phyloP scores from a whole-genome alignment of 495 filamentous ascomycete species.

The Xylaria palmicola region DNA sequence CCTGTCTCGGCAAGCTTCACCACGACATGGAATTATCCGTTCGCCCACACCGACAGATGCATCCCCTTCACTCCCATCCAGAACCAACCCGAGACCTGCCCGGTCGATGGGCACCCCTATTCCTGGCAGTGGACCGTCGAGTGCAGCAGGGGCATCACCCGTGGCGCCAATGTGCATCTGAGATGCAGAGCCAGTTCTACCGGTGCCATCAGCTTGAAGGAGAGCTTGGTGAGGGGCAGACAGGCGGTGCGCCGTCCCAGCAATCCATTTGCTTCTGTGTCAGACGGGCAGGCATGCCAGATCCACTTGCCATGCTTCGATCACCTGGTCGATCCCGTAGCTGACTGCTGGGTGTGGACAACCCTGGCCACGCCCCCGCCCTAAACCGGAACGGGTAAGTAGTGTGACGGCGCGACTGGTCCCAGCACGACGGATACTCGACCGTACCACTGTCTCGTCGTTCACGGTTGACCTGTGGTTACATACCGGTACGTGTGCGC shows the following conservation, averaged over 20 bases:
- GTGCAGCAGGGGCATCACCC: too few species aligned
- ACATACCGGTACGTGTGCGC: too few species aligned
- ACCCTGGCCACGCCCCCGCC: constrained; percentile 11
- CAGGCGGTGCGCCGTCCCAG: neutral
- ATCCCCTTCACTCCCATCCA: too few species aligned
- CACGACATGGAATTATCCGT: neutral
- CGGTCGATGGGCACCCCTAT: too few species aligned
- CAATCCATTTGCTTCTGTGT: neutral
- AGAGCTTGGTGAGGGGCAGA: neutral
- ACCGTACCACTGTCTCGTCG: constrained; percentile 1
- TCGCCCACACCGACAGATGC: neutral
- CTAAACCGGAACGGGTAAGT: constrained; percentile 24
- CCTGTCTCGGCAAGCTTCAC: neutral
- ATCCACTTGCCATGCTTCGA: constrained; percentile 32
- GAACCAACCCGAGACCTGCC: too few species aligned
- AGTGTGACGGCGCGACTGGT: constrained; percentile 22
- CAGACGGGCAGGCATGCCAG: constrained; percentile 7
- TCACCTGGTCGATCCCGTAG: neutral
- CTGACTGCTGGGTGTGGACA: constrained; percentile 17
- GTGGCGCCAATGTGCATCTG: too few species aligned
- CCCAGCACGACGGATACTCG: constrained; percentile 29
- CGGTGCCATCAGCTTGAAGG: too few species aligned
- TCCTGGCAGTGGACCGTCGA: too few species aligned
- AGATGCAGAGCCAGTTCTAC: too few species aligned
- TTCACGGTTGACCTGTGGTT: constrained; percentile 6